Percentiles rank a stretch among this genome's conserved stretches.
Evolutionary conservation across 2,329 filamentous ascomycete species (phyloP).

Genomic region (Sporothrix globosa): DNA sequence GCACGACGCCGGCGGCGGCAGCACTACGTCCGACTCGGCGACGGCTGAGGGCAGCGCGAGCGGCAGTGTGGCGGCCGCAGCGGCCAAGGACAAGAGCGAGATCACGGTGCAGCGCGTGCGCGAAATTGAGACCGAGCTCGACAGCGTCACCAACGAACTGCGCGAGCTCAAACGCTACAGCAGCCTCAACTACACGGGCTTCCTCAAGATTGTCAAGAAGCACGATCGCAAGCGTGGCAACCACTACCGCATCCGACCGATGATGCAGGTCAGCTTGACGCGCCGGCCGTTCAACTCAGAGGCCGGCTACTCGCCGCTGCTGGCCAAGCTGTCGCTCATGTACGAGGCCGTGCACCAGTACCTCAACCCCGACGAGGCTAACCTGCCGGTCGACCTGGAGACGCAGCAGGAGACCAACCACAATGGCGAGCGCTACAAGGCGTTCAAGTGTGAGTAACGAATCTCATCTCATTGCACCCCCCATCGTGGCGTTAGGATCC

Average conservation of each 20-base stretch:
- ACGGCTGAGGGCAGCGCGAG: slow-evolving; percentile 41
- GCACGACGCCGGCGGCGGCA: slow-evolving; percentile 52
- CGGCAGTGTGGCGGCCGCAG: slow-evolving; percentile 42
- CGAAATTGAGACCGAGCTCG: slow-evolving; percentile 77
- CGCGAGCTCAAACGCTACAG: slow-evolving; percentile 94
- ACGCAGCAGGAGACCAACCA: slow-evolving; percentile 57
- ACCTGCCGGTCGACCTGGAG: slow-evolving; percentile 52
- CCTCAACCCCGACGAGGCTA: slow-evolving; percentile 58
- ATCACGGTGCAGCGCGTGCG: slow-evolving; percentile 60
- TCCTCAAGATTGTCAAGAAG: slow-evolving; percentile 98
- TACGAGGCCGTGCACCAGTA: slow-evolving; percentile 92
- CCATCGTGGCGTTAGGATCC: neutral
- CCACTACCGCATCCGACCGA: slow-evolving; percentile 83
- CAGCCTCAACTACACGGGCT: slow-evolving; percentile 95
- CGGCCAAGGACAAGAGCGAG: slow-evolving; percentile 48
- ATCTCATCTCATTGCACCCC: too few relatives aligned
- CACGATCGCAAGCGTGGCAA: slow-evolving; percentile 91
- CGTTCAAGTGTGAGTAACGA: slow-evolving; percentile 73
- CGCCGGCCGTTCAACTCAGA: slow-evolving; percentile 93
- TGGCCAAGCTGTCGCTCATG: slow-evolving; percentile 91
- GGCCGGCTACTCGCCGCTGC: slow-evolving; percentile 79
- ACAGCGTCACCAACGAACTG: slow-evolving; percentile 85
- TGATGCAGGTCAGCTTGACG: slow-evolving; percentile 88
- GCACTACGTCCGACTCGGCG: slow-evolving; percentile 14
- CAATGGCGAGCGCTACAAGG: slow-evolving; percentile 74